Base-by-base conservation (phyloP, 1,284 basidiomycete species). In the Cutaneotrichosporon cavernicola region DNA sequence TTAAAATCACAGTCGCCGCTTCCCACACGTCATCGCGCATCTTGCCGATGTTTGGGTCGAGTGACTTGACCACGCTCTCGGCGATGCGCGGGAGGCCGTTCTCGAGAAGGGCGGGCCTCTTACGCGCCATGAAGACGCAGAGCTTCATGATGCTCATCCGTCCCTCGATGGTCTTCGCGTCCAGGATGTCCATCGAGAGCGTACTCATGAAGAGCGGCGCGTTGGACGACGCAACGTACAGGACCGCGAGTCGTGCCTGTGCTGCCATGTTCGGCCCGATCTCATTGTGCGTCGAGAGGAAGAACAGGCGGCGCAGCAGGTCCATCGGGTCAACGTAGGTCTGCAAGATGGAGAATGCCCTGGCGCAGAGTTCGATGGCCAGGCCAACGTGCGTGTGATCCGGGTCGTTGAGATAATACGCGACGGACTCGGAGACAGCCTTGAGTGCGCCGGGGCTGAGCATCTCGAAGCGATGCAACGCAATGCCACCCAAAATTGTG, bases 121-220 rank as follows among this genome's bases (percentile, higher is more conserved):
- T 97, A 72, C 92, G 88, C 65, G 97, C 92, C 73, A 99, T 85
- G 76, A 96, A 96, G 0, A 94, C 92, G 11, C 98, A 88, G 8
- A 99, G 86, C 74, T 95, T 92, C 87, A 98, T 88, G 51, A 97
- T 90, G 8, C 90, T 88, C 72, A 88, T 92, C 53, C 93, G 85
- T 70, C 95, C 89, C 61, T 91, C 90, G 10, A 90, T 80, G 1
- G 85, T 87, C 38, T 86, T 85, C 11, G 92, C 90, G 59, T 90
- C 89, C 52, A 96, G 83, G 53, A 99, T 94, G 75, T 97, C 96
- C 72, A 96, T 85, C 3, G 90, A 88, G 30, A 99, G 81, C 0
- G 96, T 97, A 1, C 92, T 91, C 90, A 98, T 97, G 81, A 99
- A 97, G 21, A 99, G 80, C 2, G 89, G 88, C 13, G 93, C 92